Percentiles rank a stretch among this genome's conserved stretches.
Conservation (phyloP, 371 early-diverging fungal species). For the Rhizomucor miehei region DNA sequence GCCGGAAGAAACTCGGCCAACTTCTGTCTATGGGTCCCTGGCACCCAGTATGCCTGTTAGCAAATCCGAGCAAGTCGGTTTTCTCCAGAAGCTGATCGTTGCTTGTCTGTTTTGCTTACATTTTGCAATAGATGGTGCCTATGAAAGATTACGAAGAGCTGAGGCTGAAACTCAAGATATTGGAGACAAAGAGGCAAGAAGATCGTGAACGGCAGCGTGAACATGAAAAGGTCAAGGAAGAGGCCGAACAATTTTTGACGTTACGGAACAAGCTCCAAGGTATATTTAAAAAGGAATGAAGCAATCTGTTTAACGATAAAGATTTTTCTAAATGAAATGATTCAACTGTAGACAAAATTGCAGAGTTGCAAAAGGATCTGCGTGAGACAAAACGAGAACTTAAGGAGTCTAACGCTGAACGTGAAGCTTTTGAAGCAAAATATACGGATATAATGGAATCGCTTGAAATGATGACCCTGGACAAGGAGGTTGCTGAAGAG, state of each 20-base stretch:
- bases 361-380: constrained; percentile 72
- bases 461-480: constrained; percentile 83
- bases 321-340: not conserved
- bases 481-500: constrained; percentile 93
- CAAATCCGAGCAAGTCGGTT: constrained; percentile 32
- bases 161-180: constrained; percentile 71
- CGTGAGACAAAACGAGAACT: constrained; percentile 59
- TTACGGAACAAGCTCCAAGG: constrained; percentile 69
- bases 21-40: constrained; percentile 33
- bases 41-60: constrained; percentile 29
- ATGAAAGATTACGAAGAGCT: constrained; percentile 81
- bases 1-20: constrained; percentile 16
- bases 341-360: constrained; percentile 47
- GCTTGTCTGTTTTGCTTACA: not conserved
- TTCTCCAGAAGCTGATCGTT: not conserved
- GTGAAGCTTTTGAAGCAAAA: constrained; percentile 63
- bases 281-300: constrained; percentile 13
- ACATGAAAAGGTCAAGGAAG: constrained; percentile 70
- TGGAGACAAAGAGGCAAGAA: constrained; percentile 81
- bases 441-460: constrained; percentile 72
- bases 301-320: not conserved
- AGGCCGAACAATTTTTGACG: constrained; percentile 70
- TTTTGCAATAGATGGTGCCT: constrained; percentile 40
- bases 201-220: constrained; percentile 75
- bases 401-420: constrained; percentile 55